Evolutionary conservation across 352 stramenopile species (phyloP).

Genomic region (Saprolegnia diclina): DNA sequence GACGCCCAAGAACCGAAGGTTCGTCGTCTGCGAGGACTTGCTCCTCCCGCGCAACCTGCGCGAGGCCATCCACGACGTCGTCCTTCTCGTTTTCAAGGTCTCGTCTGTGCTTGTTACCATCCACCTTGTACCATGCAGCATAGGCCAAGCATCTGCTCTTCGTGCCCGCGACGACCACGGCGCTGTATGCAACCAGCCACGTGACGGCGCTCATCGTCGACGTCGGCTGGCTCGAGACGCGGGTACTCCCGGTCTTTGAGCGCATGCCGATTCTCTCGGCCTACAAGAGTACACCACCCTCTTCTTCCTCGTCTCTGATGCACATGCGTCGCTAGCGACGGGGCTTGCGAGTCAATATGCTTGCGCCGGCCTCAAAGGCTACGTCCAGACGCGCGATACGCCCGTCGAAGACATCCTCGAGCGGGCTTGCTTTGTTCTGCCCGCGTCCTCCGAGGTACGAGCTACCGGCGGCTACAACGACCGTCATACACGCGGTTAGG

Average conservation of each 20-base stretch:
- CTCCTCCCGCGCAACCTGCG: slow-evolving; percentile 52
- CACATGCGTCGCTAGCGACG: slow-evolving; percentile 8
- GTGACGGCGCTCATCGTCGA: slow-evolving; percentile 76
- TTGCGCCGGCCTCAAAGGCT: slow-evolving; percentile 5
- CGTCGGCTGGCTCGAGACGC: slow-evolving; percentile 67
- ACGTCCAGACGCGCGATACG: not conserved
- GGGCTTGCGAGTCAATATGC: not conserved
- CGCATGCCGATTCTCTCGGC: slow-evolving; percentile 65
- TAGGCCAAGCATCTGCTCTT: slow-evolving; percentile 31
- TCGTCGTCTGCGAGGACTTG: slow-evolving; percentile 79
- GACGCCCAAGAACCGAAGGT: slow-evolving; percentile 60
- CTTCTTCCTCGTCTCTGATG: not conserved
- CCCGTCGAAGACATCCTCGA: slow-evolving; percentile 60
- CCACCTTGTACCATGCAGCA: no score
- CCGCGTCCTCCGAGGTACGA: slow-evolving; percentile 28
- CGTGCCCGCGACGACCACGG: slow-evolving; percentile 54
- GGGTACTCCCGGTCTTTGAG: slow-evolving; percentile 73
- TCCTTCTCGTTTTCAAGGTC: slow-evolving; percentile 64
- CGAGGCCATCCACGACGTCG: slow-evolving; percentile 51
- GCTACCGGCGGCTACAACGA: not conserved
- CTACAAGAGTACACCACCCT: slow-evolving; percentile 50
- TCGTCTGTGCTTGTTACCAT: not conserved
- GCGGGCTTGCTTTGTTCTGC: slow-evolving; percentile 66
- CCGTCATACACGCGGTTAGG: not conserved
- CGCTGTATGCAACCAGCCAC: slow-evolving; percentile 65